phyloP scores from a whole-genome alignment of 2,329 filamentous ascomycete species.

The Tolypocladium amazonense region DNA sequence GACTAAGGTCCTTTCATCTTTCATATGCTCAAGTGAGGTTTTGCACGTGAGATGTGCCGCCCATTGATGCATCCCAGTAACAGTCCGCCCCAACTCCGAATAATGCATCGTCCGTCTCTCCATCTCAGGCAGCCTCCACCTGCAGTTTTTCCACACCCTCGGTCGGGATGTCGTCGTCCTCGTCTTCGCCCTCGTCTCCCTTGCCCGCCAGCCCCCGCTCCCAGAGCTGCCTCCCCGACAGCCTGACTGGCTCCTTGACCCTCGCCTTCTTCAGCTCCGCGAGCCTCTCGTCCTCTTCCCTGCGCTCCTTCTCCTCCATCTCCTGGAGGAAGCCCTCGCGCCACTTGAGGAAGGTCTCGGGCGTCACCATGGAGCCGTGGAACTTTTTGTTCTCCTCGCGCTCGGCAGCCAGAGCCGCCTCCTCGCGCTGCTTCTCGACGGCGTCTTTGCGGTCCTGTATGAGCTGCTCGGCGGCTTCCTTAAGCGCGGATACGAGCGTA shows the following conservation, averaged over 20 bases:
- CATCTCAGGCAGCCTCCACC: slow-evolving; percentile 39
- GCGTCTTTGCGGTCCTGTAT: slow-evolving; percentile 63
- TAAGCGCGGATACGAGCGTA: slow-evolving; percentile 75
- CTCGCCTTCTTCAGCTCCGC: slow-evolving; percentile 75
- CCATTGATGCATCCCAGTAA: background rate
- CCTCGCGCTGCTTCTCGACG: slow-evolving; percentile 46
- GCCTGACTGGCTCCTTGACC: slow-evolving; percentile 61
- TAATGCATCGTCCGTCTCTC: background rate
- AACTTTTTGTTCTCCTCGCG: slow-evolving; percentile 95
- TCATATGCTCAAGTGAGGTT: background rate
- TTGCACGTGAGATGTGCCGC: background rate
- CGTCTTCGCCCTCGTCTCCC: slow-evolving; percentile 55
- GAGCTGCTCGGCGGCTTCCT: slow-evolving; percentile 82
- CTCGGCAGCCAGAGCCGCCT: slow-evolving; percentile 50
- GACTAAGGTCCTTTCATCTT: background rate
- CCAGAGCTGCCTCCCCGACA: slow-evolving; percentile 70
- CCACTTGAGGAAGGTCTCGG: slow-evolving; percentile 78
- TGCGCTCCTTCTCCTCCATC: slow-evolving; percentile 61
- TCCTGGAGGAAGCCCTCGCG: slow-evolving; percentile 66
- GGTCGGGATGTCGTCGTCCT: slow-evolving; percentile 48
- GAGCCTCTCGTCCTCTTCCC: slow-evolving; percentile 63
- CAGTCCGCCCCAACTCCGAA: background rate
- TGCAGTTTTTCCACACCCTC: slow-evolving; percentile 62
- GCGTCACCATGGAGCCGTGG: slow-evolving; percentile 80
- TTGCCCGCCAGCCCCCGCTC: slow-evolving; percentile 62